Base-by-base conservation (phyloP, 768 basidiomycete species). In the Daedaleopsis sinensis region DNA sequence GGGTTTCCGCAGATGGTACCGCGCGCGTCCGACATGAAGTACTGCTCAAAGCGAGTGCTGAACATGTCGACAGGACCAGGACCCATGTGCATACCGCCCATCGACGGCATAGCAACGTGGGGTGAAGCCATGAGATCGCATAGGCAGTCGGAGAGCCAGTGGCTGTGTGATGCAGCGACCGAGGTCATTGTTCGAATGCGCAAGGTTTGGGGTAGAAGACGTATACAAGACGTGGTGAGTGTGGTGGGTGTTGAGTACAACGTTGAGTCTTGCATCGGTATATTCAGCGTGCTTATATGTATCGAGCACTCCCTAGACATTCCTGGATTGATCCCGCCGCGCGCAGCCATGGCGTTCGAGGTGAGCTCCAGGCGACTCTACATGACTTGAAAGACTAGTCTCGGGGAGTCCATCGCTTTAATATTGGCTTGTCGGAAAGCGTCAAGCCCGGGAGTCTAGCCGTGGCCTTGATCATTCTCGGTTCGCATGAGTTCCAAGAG, bases 1-100 rank as follows among this genome's bases (percentile, higher is more conserved):
- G 65, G 56, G 21, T 58, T 60, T 16, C 66, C 68, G 51, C 62
- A 63, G 27, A 70, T 59, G 43, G 63, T 61, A 21, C 66, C 66
- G 38, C 59, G 59, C 39, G 64, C 66, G 21, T 67, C 58, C 32
- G 47, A 58, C 23, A 56, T 52, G 61, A 70, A 70, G 37, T 64
- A 59, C 49, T 57, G 42, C 54, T 67, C 54, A 56, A 67, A 70
- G 42, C 62, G 59, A 21, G 65, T 61, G 39, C 53, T 60, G 60
- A 69, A 69, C 38, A 61, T 38, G 58, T 69, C 68, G 18, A 57
- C 52, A 2, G 64, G 58, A 1, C 66, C 63, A 0, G 64, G 57
- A 11, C 60, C 60, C 47, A 59, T 47, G 39, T 55, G 52, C 47
- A 62, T 44, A 50, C 43, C 52, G 13, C 61, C 64, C 15, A 44